Evolutionary conservation across 495 filamentous ascomycete species (phyloP).

Genomic region (Penicillium turbatum): DNA sequence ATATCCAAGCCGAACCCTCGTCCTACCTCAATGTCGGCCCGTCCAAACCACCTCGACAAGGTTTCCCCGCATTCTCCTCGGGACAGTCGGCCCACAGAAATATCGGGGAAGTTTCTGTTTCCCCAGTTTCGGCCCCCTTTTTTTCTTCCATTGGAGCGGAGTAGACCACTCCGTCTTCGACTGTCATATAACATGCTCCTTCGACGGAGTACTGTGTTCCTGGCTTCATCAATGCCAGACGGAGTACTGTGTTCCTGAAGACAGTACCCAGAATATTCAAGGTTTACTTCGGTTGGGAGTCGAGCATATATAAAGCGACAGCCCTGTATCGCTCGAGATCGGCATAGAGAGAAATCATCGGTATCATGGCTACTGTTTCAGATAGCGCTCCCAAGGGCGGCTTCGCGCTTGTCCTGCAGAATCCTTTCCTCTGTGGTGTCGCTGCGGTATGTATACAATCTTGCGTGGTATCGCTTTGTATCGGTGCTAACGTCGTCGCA

Average conservation of each 20-base stretch:
- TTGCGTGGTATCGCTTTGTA: neutral
- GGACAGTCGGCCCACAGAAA: conserved; percentile 12
- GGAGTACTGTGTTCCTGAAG: conserved; percentile 7
- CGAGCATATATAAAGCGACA: conserved; percentile 1
- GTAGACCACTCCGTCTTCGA: conserved; percentile 17
- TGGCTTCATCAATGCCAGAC: neutral
- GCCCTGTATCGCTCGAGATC: neutral
- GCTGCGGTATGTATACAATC: conserved; percentile 28
- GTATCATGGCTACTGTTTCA: conserved; percentile 18
- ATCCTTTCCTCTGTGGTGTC: conserved; percentile 41
- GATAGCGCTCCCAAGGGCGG: conserved; percentile 24
- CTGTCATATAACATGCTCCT: neutral
- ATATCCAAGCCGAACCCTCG: too few species aligned
- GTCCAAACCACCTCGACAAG: too few species aligned
- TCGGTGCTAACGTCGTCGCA: conserved; percentile 7
- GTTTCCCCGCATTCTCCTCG: conserved; percentile 20
- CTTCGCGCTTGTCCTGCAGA: conserved; percentile 32
- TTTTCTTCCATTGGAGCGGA: conserved; percentile 17
- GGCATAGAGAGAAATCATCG: neutral
- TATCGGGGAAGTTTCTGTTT: neutral
- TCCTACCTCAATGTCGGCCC: too few species aligned
- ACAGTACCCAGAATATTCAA: neutral
- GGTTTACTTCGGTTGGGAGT: too few species aligned
- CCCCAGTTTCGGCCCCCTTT: conserved; percentile 6
- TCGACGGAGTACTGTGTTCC: conserved; percentile 22